These are phyloP conservation scores for Diaporthe batatas DNA, from an alignment of 2,329 filamentous ascomycete genomes.

Conservation along the genomic window DNA sequence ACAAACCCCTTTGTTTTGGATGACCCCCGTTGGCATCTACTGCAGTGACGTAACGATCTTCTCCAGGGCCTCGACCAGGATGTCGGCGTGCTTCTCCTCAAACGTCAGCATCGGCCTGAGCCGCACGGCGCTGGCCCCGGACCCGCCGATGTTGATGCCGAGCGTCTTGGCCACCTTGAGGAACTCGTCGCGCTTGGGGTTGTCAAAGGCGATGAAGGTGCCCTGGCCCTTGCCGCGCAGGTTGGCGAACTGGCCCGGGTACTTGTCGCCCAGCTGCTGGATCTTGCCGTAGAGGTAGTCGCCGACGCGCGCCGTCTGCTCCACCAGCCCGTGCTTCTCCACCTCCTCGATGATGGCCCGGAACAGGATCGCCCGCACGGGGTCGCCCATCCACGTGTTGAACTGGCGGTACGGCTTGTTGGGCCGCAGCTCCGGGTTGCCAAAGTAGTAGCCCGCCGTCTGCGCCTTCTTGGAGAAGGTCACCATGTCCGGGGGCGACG, in stretches of 20 bases:
- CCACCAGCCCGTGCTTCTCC: conserved; percentile 80
- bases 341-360: conserved; percentile 88
- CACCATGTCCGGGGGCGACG: conserved; percentile 88
- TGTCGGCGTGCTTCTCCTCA: conserved; percentile 90
- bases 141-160: conserved; percentile 90
- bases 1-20: no score
- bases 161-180: conserved; percentile 81
- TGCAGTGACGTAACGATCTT: conserved; percentile 71
- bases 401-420: conserved; percentile 97
- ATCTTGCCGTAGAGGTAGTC: conserved; percentile 82
- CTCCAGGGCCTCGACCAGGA: conserved; percentile 83
- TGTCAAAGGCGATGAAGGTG: conserved; percentile 95
- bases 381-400: conserved; percentile 98
- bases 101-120: conserved; percentile 93
- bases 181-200: conserved; percentile 83
- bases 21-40: conserved; percentile 6
- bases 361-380: conserved; percentile 86
- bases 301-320: conserved; percentile 82
- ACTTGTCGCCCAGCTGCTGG: conserved; percentile 75
- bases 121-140: conserved; percentile 80
- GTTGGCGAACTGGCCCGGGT: conserved; percentile 84
- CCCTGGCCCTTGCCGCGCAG: conserved; percentile 89
- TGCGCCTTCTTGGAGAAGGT: conserved; percentile 97
- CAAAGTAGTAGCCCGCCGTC: conserved; percentile 92
- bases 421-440: conserved; percentile 81